Evolutionary conservation across 352 stramenopile genomes (phyloP).

Genomic region (Discostella stelligera): DNA sequence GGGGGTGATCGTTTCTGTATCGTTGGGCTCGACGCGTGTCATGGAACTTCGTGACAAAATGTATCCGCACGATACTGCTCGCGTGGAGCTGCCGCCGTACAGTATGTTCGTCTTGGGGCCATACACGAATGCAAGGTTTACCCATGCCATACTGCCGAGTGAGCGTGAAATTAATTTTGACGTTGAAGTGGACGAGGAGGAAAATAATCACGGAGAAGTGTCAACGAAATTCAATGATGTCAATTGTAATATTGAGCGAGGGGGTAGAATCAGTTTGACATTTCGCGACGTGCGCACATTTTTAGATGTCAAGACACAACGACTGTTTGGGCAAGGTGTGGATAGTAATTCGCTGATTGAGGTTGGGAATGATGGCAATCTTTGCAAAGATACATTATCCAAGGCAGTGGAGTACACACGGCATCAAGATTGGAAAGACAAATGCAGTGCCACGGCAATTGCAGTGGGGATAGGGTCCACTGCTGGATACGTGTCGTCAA

Average conservation of each 20-base stretch:
- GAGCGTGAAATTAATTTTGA: background rate
- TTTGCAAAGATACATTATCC: conserved; percentile 25
- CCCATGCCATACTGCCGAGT: conserved; percentile 57
- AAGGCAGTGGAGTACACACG: conserved; percentile 14
- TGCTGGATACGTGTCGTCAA: conserved; percentile 13
- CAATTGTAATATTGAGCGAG: conserved; percentile 25
- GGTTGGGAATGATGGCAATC: conserved; percentile 19
- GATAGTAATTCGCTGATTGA: background rate
- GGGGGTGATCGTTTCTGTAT: conserved; percentile 69
- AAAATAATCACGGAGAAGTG: background rate
- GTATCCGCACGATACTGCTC: conserved; percentile 54
- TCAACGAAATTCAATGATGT: background rate
- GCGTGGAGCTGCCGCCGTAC: conserved; percentile 54
- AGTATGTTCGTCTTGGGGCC: conserved; percentile 70
- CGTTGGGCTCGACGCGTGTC: conserved; percentile 52
- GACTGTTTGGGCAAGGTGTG: conserved; percentile 65
- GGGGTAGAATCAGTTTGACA: conserved; percentile 61
- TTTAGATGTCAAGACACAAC: conserved; percentile 52
- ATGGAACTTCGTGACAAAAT: conserved; percentile 57
- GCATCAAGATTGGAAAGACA: conserved; percentile 31
- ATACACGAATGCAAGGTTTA: conserved; percentile 62
- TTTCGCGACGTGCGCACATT: conserved; percentile 65
- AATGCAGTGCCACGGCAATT: conserved; percentile 14
- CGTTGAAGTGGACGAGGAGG: background rate
- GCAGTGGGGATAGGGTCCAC: conserved; percentile 15